Evolutionary conservation across 2,329 filamentous ascomycete genomes (phyloP), one percentile per base, ranked within the genome.

Genomic region (Talaromyces sp.): DNA sequence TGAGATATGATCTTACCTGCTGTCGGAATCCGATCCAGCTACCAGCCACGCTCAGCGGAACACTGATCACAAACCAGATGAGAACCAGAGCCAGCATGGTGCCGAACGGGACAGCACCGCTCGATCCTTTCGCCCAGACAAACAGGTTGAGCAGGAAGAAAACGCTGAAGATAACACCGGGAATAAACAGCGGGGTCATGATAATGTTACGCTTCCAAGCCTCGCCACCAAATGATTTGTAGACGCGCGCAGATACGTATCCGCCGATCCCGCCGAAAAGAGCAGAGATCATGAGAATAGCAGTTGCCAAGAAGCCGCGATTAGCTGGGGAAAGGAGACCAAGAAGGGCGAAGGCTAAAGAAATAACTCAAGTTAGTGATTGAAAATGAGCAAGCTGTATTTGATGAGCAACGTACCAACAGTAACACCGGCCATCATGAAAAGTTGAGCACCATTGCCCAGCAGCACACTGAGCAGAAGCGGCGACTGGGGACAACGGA

Each of bases 141-240:
- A 99, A 97, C 40, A 99, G 82, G 72, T 99, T 92, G 52, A 99
- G 84, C 39, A 97, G 80, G 83, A 99, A 97, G 79, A 97, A 99
- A 36, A 83, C 83, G 30, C 79, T 73, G 69, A 99, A 99, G 47
- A 97, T 90, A 54, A 96, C 84, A 37, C 86, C 89, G 0, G 94
- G 94, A 7, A 97, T 86, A 37, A 96, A 80, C 4, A 93, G 70
- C 0, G 94, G 94, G 0, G 95, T 99, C 65, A 94, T 81, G 40
- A 86, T 82, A 69, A 99, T 96, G 74, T 96, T 95, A 58, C 90
- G 78, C 79, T 96, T 97, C 94, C 94, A 99, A 57, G 87, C 83
- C 61, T 97, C 92, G 54, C 94, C 94, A 46, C 88, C 86, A 76
- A 97, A 90, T 32, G 91, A 86, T 77, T 97, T 97, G 84, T 99